These are phyloP conservation scores for Colletotrichum simmondsii DNA, from an alignment of 2,329 filamentous ascomycete species.

Conservation along the genomic window DNA sequence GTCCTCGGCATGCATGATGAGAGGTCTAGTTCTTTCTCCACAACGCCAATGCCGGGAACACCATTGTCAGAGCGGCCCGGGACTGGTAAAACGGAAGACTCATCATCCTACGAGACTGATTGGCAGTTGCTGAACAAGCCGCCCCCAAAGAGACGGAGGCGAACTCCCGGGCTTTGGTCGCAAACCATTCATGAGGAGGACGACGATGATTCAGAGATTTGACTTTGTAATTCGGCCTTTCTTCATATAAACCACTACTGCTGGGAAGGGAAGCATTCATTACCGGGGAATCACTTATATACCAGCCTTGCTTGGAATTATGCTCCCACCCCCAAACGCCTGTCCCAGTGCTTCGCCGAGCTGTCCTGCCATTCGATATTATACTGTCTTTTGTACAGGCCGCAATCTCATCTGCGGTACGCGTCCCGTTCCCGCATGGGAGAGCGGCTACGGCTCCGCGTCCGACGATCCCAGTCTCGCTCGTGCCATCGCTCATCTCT, in stretches of 20 bases:
- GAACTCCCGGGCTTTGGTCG: conserved; percentile 63
- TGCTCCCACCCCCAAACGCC: conserved; percentile 25
- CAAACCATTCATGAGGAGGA: conserved; percentile 81
- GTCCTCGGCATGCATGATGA: conserved; percentile 56
- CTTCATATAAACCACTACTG: background rate
- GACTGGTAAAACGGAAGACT: conserved; percentile 35
- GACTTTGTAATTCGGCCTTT: conserved; percentile 9
- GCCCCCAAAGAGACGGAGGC: conserved; percentile 50
- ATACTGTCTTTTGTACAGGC: conserved; percentile 6
- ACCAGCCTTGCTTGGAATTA: conserved; percentile 23
- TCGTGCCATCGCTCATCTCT: conserved; percentile 45
- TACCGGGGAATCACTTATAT: conserved; percentile 29
- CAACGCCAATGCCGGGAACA: conserved; percentile 48
- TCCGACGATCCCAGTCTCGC: conserved; percentile 51
- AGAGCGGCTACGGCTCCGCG: conserved; percentile 53
- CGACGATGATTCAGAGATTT: conserved; percentile 67
- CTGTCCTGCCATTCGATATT: conserved; percentile 5
- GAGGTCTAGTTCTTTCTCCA: conserved; percentile 20
- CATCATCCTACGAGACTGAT: conserved; percentile 48
- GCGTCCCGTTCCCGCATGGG: conserved; percentile 54
- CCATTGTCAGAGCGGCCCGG: conserved; percentile 32
- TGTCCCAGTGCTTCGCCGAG: conserved; percentile 21
- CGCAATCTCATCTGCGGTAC: conserved; percentile 57
- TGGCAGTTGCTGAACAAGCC: conserved; percentile 48
- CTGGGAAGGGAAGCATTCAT: background rate